Conservation (phyloP, 2,329 filamentous ascomycete species). For the Phyllosticta citrichinensis region DNA sequence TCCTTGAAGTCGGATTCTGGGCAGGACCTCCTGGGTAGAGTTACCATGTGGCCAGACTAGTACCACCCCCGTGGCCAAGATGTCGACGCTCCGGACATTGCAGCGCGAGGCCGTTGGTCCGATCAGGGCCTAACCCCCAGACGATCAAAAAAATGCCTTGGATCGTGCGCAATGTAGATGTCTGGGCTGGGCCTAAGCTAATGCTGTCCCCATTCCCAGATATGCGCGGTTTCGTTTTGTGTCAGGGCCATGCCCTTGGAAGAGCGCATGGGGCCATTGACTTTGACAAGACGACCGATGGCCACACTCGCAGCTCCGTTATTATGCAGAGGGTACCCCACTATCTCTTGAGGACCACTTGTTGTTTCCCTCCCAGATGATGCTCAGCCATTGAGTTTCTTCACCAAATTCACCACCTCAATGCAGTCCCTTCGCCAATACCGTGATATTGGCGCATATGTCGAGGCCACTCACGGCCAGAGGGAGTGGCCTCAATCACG, state of each 20-base stretch:
- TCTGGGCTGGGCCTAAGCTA: neutral
- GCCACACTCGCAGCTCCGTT: neutral
- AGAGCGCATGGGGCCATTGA: neutral
- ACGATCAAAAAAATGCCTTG: neutral
- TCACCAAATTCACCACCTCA: neutral
- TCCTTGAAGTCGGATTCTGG: neutral
- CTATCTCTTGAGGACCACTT: neutral
- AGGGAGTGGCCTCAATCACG: neutral
- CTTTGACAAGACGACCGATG: neutral
- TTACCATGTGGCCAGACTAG: neutral
- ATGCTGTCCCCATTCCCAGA: neutral
- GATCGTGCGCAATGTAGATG: neutral
- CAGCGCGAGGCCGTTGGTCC: neutral
- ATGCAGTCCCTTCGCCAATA: constrained; percentile 10
- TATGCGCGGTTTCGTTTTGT: neutral
- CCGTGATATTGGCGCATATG: constrained; percentile 3
- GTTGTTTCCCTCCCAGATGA: neutral
- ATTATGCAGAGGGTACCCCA: neutral
- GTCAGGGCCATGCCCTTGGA: neutral
- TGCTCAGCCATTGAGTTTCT: neutral
- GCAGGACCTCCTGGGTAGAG: neutral
- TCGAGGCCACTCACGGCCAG: constrained; percentile 4
- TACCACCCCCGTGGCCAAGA: neutral
- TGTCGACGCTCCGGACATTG: neutral
- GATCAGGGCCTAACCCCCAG: neutral